These are phyloP conservation scores for Umbelopsis ramanniana DNA, from an alignment of 192 early-diverging fungal species.

Conservation along the genomic window DNA sequence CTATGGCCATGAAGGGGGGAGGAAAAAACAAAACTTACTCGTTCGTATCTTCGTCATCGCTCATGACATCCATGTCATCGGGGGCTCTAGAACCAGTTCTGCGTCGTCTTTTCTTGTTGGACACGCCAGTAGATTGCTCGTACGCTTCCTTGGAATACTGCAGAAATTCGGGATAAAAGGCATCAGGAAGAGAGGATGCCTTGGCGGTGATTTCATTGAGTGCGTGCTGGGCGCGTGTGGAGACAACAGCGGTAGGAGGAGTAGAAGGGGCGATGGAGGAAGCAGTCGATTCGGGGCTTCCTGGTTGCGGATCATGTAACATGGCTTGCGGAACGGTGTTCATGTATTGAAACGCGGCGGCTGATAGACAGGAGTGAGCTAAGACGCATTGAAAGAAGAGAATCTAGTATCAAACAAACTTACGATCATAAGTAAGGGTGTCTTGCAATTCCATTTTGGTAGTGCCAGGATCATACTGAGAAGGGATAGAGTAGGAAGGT, in stretches of 20 bases:
- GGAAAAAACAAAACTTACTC: neutral
- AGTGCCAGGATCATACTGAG: constrained; percentile 9
- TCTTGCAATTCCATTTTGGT: constrained; percentile 28
- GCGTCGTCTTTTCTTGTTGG: constrained; percentile 26
- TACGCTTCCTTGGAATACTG: constrained; percentile 46
- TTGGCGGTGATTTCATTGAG: constrained; percentile 40
- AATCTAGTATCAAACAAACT: neutral
- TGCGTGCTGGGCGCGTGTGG: constrained; percentile 11
- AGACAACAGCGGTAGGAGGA: constrained; percentile 36
- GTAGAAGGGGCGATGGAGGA: constrained; percentile 35
- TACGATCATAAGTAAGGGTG: constrained; percentile 25
- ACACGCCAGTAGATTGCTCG: constrained; percentile 33
- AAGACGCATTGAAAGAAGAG: neutral
- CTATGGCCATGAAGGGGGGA: neutral
- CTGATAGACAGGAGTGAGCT: neutral
- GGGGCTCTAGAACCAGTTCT: constrained; percentile 1
- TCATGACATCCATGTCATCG: constrained; percentile 3
- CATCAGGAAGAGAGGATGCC: constrained; percentile 41
- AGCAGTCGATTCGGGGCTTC: constrained; percentile 28
- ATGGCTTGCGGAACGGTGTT: constrained; percentile 15
- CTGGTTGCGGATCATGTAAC: constrained; percentile 15
- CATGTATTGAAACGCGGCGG: constrained; percentile 21
- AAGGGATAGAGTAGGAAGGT: constrained; percentile 9
- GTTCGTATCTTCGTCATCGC: constrained; percentile 12
- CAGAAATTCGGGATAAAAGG: constrained; percentile 44